Conservation (phyloP, 208 protist species). For the Borovskyia barvae region DNA sequence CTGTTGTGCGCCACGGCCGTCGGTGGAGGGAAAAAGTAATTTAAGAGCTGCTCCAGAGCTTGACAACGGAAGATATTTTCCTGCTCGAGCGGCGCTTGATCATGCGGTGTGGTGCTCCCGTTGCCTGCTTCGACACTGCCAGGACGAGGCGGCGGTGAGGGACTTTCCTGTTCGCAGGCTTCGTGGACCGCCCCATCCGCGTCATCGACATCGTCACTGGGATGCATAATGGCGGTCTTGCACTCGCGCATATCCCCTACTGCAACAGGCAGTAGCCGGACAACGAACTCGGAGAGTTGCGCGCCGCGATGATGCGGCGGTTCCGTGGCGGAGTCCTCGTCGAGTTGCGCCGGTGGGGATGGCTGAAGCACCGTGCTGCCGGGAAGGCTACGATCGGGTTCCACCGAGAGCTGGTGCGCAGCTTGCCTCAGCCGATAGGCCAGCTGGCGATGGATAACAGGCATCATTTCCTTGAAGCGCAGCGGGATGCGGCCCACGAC, state of each 20-base stretch:
- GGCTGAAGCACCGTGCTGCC: background rate
- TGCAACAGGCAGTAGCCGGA: conserved; percentile 12
- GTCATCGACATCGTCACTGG: background rate
- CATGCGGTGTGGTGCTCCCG: background rate
- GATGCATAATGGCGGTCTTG: conserved; percentile 16
- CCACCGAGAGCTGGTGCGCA: conserved; percentile 11
- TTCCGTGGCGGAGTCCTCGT: background rate
- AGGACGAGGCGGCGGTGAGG: background rate
- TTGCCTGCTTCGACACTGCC: background rate
- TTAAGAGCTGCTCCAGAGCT: conserved; percentile 10
- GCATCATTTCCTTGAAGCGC: conserved; percentile 13
- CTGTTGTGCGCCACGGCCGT: background rate
- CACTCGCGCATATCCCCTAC: conserved; percentile 15
- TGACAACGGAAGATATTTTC: conserved; percentile 8
- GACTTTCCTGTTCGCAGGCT: background rate
- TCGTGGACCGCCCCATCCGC: background rate
- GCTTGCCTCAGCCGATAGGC: conserved; percentile 22
- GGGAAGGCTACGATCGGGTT: background rate
- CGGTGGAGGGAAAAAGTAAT: conserved; percentile 6
- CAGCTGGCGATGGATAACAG: conserved; percentile 16
- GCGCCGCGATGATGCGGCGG: background rate
- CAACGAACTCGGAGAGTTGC: conserved; percentile 12
- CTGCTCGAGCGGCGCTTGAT: background rate
- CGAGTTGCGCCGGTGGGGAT: background rate
- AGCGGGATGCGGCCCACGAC: conserved; percentile 22